A percentile compares a stretch with the other conserved stretches of the same genome.
phyloP scores from a whole-genome alignment of 495 filamentous ascomycete species.

The Neurospora sp. region DNA sequence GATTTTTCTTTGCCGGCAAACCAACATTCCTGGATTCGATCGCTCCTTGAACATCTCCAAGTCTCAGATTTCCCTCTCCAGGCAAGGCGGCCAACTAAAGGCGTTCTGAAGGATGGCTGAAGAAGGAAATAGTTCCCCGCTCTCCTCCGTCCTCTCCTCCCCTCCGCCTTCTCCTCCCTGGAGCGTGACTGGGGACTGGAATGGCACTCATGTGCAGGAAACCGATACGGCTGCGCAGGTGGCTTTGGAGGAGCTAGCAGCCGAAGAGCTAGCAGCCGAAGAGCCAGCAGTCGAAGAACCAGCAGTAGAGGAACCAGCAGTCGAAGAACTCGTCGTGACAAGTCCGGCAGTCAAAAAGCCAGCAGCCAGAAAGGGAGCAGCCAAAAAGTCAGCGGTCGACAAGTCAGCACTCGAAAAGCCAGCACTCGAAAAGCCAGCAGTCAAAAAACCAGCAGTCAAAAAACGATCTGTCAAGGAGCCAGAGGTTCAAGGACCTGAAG shows the following conservation, averaged over 20 bases:
- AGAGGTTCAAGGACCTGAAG: neutral
- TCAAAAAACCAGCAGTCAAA: neutral
- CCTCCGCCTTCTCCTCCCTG: neutral
- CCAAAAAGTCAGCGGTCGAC: neutral
- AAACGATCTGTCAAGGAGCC: neutral
- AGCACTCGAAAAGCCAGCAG: neutral
- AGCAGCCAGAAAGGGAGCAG: neutral
- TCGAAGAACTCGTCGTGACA: neutral
- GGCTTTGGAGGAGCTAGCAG: neutral
- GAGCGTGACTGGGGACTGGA: neutral
- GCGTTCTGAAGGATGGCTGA: neutral
- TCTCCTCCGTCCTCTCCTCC: neutral
- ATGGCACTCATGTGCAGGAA: neutral
- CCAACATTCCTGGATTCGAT: neutral
- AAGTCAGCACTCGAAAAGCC: neutral
- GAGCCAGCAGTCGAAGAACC: neutral
- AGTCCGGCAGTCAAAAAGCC: neutral
- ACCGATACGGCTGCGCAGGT: neutral
- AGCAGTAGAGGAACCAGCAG: neutral
- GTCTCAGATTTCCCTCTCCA: neutral
- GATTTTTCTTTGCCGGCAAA: neutral
- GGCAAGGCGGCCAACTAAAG: neutral
- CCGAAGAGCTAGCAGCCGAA: neutral
- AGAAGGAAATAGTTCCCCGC: neutral
- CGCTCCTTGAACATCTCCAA: neutral